A percentile compares a stretch with the other conserved stretches of the same genome.
Conservation (phyloP, 208 protist genomes). For the Kentomonas sorsogonicus region DNA sequence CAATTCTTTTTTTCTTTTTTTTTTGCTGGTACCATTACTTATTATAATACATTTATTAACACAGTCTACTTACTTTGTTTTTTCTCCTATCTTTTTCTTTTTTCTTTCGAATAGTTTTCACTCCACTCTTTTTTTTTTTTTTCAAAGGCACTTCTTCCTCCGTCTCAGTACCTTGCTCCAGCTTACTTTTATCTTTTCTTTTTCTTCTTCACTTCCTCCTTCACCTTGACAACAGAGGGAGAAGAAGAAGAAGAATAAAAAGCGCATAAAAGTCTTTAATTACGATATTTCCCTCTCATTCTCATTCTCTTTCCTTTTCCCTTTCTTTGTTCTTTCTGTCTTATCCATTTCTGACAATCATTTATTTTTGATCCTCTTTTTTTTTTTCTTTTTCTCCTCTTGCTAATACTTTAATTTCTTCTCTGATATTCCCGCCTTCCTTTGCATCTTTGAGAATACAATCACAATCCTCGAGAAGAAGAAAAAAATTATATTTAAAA, state of each 20-base stretch:
- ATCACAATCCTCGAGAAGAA: not conserved
- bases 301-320: not conserved
- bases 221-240: no score
- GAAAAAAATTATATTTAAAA: conserved; percentile 1
- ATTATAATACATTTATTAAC: not conserved
- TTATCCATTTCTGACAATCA: not conserved
- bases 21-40: not conserved
- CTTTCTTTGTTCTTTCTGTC: conserved; percentile 1
- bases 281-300: not conserved
- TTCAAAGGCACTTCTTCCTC: no score
- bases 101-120: not conserved
- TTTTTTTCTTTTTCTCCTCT: conserved; percentile 5
- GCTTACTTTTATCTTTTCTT: not conserved
- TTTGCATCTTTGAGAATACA: no score
- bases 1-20: not conserved
- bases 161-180: not conserved
- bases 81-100: not conserved
- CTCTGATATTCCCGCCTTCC: no score
- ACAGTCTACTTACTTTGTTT: not conserved
- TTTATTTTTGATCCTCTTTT: not conserved
- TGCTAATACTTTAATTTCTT: not conserved
- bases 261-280: not conserved
- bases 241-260: not conserved
- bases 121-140: not conserved
- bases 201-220: not conserved